Evolutionary conservation across 208 protist genomes (phyloP).

Genomic region (Sergeia podlipaevii): DNA sequence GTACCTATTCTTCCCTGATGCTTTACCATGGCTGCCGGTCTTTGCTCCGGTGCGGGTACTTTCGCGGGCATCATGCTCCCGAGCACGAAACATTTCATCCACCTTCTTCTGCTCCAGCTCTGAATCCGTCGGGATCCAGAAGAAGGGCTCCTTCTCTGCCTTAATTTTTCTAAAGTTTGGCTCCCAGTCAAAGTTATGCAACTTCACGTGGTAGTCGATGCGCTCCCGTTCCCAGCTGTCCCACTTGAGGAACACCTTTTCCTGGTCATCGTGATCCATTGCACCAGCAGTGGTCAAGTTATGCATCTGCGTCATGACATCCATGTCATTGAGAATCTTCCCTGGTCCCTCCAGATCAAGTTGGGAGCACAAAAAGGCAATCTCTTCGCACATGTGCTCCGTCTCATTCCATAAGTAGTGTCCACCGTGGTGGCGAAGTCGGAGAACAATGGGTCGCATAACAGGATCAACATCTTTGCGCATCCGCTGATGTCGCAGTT

Average conservation of each 20-base stretch:
- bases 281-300: slow-evolving; percentile 80
- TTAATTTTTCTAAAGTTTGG: slow-evolving; percentile 87
- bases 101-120: slow-evolving; percentile 86
- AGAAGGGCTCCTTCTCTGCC: slow-evolving; percentile 90
- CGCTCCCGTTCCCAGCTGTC: slow-evolving; percentile 91
- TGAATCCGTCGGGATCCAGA: slow-evolving; percentile 85
- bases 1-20: slow-evolving; percentile 69
- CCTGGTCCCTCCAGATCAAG: slow-evolving; percentile 80
- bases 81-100: slow-evolving; percentile 77
- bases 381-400: slow-evolving; percentile 84
- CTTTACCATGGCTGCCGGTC: slow-evolving; percentile 60
- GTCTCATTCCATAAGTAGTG: slow-evolving; percentile 85
- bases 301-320: slow-evolving; percentile 92
- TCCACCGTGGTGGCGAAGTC: slow-evolving; percentile 60
- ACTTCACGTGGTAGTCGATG: slow-evolving; percentile 90
- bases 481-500: slow-evolving; percentile 76
- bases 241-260: slow-evolving; percentile 90
- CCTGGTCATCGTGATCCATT: slow-evolving; percentile 90
- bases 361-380: slow-evolving; percentile 82
- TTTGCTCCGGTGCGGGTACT: slow-evolving; percentile 53
- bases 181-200: slow-evolving; percentile 82
- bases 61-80: slow-evolving; percentile 69
- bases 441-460: slow-evolving; percentile 61
- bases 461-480: slow-evolving; percentile 73
- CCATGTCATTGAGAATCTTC: slow-evolving; percentile 88